Evolutionary conservation across 257 asterid species (phyloP).

Genomic region (Primulina eburnea): DNA sequence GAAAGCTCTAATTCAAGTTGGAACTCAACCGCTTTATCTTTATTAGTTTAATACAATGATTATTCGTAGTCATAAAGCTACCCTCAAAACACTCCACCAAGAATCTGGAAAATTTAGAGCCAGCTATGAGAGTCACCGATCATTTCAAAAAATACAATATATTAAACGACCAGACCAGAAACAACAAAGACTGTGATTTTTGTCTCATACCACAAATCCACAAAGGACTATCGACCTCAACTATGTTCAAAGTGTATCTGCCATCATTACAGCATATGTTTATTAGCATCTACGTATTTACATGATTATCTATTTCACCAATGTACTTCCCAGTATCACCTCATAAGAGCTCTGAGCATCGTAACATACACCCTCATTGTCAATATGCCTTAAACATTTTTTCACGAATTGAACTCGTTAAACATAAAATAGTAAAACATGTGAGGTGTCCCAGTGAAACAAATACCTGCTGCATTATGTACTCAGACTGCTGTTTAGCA

Average conservation of each 20-base stretch:
- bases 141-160: no score
- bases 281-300: not conserved
- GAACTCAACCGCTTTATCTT: not conserved
- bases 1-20: not conserved
- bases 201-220: slow-evolving; percentile 4
- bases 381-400: slow-evolving; percentile 8
- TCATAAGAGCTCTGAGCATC: slow-evolving; percentile 16
- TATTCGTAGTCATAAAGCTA: not conserved
- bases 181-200: not conserved
- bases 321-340: slow-evolving; percentile 12
- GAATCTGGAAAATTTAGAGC: not conserved
- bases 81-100: not conserved
- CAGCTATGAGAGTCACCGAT: not conserved
- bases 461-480: slow-evolving; percentile 84
- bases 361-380: not conserved
- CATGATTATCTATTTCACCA: slow-evolving; percentile 2
- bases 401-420: not conserved
- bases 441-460: not conserved
- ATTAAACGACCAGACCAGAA: not conserved
- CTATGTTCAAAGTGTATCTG: not conserved
- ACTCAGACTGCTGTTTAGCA: slow-evolving; percentile 86
- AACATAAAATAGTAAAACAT: not conserved
- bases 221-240: not conserved
- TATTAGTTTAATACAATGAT: not conserved
- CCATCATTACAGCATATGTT: not conserved